Base-by-base conservation (phyloP, 495 filamentous ascomycete genomes). In the Lindgomyces ingoldianus region DNA sequence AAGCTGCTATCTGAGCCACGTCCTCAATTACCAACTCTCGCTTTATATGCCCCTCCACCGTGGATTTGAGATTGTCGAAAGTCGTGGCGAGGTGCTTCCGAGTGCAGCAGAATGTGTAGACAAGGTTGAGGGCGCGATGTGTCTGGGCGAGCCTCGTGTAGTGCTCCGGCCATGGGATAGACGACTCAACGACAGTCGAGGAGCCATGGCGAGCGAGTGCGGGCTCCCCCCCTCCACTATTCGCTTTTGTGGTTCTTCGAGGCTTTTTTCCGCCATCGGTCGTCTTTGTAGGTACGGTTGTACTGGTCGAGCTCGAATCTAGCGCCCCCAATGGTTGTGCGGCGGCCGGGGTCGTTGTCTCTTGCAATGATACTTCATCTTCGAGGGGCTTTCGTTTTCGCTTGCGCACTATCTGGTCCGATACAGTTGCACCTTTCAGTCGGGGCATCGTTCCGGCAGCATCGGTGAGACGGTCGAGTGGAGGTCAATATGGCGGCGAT, bases 101-200 rank as follows among this genome's bases (percentile, higher is more conserved):
- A 8, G 93, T 93, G 71, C 86, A 93, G 74, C 89, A 92, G 75
- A 98, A 98, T 0, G 94, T 98, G 70, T 90, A 96, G 6, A 97
- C 91, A 3, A 97, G 75, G 69, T 96, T 98, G 57, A 98, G 76
- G 6, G 95, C 93, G 56, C 87, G 83, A 72, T 96, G 89, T 0
- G 86, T 89, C 70, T 89, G 86, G 4, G 87, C 84, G 8, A 98
- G 83, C 41, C 79, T 77, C 45, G 83, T 86, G 74, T 98, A 90
- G 55, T 80, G 77, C 0, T 83, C 80, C 0, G 94, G 93, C 91
- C 91, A 95, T 42, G 86, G 84, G 11, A 80, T 77, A 14, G 74
- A 70, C 8, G 76, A 72, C 62, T 81, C 76, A 33, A 83, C 74
- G 0, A 78, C 21, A 11, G 71, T 72, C 0, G 81, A 81, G 1